Conservation (phyloP, 805 yeast genomes). For the Barnettozyma sp. region DNA sequence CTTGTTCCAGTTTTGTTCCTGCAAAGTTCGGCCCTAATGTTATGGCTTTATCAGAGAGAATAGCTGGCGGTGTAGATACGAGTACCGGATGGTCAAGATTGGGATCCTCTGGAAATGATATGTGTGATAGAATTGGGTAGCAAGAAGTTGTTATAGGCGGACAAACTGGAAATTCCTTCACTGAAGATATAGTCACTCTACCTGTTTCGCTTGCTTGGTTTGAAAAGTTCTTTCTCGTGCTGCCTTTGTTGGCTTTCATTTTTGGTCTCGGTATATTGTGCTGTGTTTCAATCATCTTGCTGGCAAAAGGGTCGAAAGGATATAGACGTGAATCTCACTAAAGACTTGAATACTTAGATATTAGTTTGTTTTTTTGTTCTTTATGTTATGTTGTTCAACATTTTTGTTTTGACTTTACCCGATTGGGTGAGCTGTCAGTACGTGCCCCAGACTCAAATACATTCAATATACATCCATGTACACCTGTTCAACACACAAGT, state of each 20-base stretch:
- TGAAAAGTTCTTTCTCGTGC: not conserved
- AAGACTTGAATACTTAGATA: too few species aligned
- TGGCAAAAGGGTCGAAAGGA: too few species aligned
- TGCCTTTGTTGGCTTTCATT: not conserved
- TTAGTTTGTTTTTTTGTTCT: conserved; percentile 1
- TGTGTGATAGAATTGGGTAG: conserved; percentile 13
- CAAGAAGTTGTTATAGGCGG: conserved; percentile 12
- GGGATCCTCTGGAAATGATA: conserved; percentile 1
- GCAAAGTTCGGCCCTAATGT: conserved; percentile 12
- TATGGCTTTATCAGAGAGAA: conserved; percentile 2
- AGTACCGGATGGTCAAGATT: conserved; percentile 15
- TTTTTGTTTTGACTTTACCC: conserved; percentile 4
- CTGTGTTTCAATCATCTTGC: conserved; percentile 5
- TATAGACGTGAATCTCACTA: too few species aligned
- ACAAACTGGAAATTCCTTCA: not conserved
- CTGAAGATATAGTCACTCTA: too few species aligned
- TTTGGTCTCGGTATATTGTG: conserved; percentile 14
- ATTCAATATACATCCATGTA: too few species aligned
- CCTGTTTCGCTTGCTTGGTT: too few species aligned
- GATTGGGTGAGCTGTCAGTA: not conserved
- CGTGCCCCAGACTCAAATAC: too few species aligned
- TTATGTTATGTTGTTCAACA: not conserved
- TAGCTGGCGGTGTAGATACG: conserved; percentile 14
- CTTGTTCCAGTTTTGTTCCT: conserved; percentile 5
- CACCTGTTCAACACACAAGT: too few species aligned